Evolutionary conservation across 140 eudicot genomes (phyloP), one percentile per base, ranked within the genome.

Genomic region (Bidens hawaiensis): DNA sequence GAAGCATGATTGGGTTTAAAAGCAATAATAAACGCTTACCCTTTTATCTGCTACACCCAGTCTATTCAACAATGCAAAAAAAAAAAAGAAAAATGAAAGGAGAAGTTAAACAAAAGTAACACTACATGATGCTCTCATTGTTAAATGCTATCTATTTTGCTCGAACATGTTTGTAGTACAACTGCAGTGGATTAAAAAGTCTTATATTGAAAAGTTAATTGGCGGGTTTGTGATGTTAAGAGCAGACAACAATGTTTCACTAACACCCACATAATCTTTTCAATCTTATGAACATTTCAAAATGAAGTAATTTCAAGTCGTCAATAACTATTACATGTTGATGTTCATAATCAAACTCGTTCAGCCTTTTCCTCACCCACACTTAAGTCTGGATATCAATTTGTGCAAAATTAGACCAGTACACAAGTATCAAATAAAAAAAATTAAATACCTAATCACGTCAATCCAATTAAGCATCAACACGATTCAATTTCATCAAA

Each of bases 11-110:
- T 19, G 68, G 57, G 23, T 2, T 16, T 5, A 23, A 59, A 27
- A 47, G 61, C 42, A 61, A 74, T 62, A 34, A 74, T 21, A 62
- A 64, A 54, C 80, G 85, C 82, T 79, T 76, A 85, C 95, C 82
- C 76, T 89, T 85, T 78, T 60, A 60, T 71, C 24, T 71, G 97
- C 91, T 73, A 69, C 64, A 40, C 81, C 80, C 79, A 87, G 93
- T 62, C 75, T 76, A 74, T 73, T 63, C 71, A 83, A 70, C 64
- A 83, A 77, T 77, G 76, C 7, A 36, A 82, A 72, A 38, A 73
- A 70, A 68, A 76, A 71, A 68, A 80, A 62, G 75, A 78, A 61
- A 6, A 76, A 63, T n/a, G n/a, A n/a, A n/a, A n/a, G n/a, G n/a
- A n/a, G n/a, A n/a, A n/a, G n/a, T n/a, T n/a, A n/a, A n/a, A n/a